Conservation (phyloP, 352 stramenopile species). For the Phytophthora pini region DNA sequence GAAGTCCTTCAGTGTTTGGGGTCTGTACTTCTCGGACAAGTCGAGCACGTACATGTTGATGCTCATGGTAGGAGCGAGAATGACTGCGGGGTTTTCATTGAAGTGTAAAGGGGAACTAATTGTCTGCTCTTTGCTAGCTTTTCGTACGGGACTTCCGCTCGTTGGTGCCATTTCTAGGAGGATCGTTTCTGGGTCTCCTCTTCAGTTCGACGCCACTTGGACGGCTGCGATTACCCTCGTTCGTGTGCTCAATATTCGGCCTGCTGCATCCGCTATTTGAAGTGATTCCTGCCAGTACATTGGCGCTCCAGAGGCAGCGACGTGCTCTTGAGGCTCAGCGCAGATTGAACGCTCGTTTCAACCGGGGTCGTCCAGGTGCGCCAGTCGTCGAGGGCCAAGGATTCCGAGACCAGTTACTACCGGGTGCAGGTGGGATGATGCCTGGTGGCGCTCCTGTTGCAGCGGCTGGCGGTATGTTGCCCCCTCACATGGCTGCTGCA, state of each 20-base stretch:
- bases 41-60: slow-evolving; percentile 58
- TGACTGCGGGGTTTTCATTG: not conserved
- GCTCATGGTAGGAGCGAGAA: slow-evolving; percentile 58
- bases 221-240: slow-evolving; percentile 75
- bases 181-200: slow-evolving; percentile 64
- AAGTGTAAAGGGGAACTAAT: slow-evolving; percentile 5
- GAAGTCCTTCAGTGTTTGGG: slow-evolving; percentile 44
- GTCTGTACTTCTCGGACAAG: slow-evolving; percentile 87
- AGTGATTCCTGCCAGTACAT: slow-evolving; percentile 69
- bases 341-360: slow-evolving; percentile 60
- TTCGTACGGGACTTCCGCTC: slow-evolving; percentile 61
- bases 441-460: slow-evolving; percentile 26
- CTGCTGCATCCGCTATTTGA: slow-evolving; percentile 84
- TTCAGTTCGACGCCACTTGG: slow-evolving; percentile 77
- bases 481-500: slow-evolving; percentile 64
- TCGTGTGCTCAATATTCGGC: slow-evolving; percentile 68
- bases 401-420: slow-evolving; percentile 84
- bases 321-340: slow-evolving; percentile 76
- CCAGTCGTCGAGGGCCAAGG: slow-evolving; percentile 54
- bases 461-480: slow-evolving; percentile 44
- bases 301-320: slow-evolving; percentile 75
- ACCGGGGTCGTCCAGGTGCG: slow-evolving; percentile 36
- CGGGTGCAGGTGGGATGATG: slow-evolving; percentile 57
- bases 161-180: slow-evolving; percentile 66
- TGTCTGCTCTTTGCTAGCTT: slow-evolving; percentile 47